These are phyloP conservation scores for Komagataella kurtzmanii DNA, from an alignment of 805 yeast genomes.

Conservation along the genomic window DNA sequence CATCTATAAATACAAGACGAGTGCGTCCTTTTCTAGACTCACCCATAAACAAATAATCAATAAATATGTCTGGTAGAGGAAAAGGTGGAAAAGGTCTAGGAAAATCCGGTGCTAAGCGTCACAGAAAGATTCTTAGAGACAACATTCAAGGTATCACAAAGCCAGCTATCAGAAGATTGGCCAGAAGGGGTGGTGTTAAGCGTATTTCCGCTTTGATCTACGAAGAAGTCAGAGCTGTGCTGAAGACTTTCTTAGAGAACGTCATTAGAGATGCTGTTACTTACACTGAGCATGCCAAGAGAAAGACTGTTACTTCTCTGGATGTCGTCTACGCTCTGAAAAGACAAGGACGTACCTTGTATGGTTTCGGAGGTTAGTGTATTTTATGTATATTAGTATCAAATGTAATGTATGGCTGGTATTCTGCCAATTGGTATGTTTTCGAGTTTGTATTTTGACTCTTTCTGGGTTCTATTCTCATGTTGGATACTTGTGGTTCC, in stretches of 20 bases:
- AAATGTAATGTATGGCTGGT: not conserved
- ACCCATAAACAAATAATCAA: slow-evolving; percentile 13
- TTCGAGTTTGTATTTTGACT: not conserved
- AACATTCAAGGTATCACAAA: slow-evolving; percentile 99
- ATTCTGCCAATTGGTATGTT: not conserved
- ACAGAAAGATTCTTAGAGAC: slow-evolving; percentile 98
- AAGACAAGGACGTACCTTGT: slow-evolving; percentile 99
- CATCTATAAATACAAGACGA: not conserved
- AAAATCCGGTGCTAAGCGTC: slow-evolving; percentile 99
- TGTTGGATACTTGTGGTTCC: not conserved
- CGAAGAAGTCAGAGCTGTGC: slow-evolving; percentile 97
- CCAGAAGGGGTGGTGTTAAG: slow-evolving; percentile 99
- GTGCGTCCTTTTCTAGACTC: slow-evolving; percentile 4
- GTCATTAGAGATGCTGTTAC: slow-evolving; percentile 99
- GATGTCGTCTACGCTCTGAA: slow-evolving; percentile 98
- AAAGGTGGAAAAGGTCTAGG: slow-evolving; percentile 99
- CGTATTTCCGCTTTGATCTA: slow-evolving; percentile 98
- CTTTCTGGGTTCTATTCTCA: not conserved
- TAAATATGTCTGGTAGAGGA: slow-evolving; percentile 94
- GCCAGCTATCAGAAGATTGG: slow-evolving; percentile 99
- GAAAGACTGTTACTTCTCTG: slow-evolving; percentile 98
- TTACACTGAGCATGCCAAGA: slow-evolving; percentile 99
- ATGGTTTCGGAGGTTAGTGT: slow-evolving; percentile 96
- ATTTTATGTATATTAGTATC: not conserved
- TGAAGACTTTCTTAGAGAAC: slow-evolving; percentile 90